Conservation (phyloP, 148 eudicot genomes). For the Camellia granthamiana region DNA sequence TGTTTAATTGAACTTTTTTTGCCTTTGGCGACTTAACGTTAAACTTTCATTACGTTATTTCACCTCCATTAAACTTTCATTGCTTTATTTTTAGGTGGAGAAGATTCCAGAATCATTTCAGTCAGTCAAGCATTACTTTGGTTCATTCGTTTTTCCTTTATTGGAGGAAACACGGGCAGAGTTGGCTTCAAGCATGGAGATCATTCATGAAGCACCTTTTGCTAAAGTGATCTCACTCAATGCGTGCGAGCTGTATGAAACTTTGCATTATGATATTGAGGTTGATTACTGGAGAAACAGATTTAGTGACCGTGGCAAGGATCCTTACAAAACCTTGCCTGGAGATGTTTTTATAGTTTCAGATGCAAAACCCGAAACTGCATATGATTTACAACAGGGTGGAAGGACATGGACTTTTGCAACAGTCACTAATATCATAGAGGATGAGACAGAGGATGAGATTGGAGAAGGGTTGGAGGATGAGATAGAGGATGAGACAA, state of each 20-base stretch:
- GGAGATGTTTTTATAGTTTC: slow-evolving; percentile 62
- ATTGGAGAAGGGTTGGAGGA: background rate
- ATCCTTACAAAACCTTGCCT: slow-evolving; percentile 59
- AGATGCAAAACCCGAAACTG: slow-evolving; percentile 40
- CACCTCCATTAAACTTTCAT: slow-evolving; percentile 1
- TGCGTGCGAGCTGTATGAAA: slow-evolving; percentile 7
- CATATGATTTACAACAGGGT: slow-evolving; percentile 35
- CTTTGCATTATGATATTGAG: slow-evolving; percentile 27
- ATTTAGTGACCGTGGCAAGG: slow-evolving; percentile 46
- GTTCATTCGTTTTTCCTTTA: slow-evolving; percentile 50
- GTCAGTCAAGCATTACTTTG: slow-evolving; percentile 38
- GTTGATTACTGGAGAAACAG: slow-evolving; percentile 63
- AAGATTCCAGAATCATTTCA: slow-evolving; percentile 49
- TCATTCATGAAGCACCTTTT: slow-evolving; percentile 50
- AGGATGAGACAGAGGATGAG: slow-evolving; percentile 12
- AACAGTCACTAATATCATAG: slow-evolving; percentile 29
- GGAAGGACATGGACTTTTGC: slow-evolving; percentile 53
- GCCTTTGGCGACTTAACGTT: background rate
- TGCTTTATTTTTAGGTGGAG: slow-evolving; percentile 42
- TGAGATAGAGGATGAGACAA: background rate
- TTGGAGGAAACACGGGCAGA: slow-evolving; percentile 74
- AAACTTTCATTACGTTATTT: background rate
- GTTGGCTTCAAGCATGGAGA: slow-evolving; percentile 50
- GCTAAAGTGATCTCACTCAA: slow-evolving; percentile 44
- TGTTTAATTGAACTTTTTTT: background rate